These are phyloP conservation scores for Rhizopogon vinicolor DNA, from an alignment of 768 basidiomycete genomes.

Conservation along the genomic window DNA sequence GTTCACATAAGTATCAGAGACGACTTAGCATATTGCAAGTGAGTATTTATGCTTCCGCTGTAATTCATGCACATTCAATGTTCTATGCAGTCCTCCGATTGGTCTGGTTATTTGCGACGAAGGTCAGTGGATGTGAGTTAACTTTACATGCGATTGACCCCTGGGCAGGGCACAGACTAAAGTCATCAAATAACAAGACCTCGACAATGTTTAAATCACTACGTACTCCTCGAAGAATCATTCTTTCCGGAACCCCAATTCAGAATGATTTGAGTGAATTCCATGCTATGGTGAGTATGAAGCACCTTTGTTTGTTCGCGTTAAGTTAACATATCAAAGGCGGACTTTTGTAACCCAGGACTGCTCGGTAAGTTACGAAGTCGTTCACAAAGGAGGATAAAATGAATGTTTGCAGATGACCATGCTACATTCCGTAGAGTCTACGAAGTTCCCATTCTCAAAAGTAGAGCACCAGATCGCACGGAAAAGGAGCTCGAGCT, in stretches of 20 bases:
- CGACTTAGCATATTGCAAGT: conserved; percentile 64
- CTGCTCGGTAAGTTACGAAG: conserved; percentile 55
- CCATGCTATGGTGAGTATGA: conserved; percentile 82
- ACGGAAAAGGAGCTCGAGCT: conserved; percentile 66
- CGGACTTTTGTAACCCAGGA: conserved; percentile 93
- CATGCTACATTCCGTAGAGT: conserved; percentile 72
- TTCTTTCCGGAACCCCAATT: conserved; percentile 94
- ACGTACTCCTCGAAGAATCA: conserved; percentile 71
- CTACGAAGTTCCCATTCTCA: conserved; percentile 85
- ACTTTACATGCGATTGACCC: background rate
- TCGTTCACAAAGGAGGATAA: background rate
- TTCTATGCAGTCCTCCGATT: conserved; percentile 67
- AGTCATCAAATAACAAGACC: conserved; percentile 89
- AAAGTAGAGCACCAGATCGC: conserved; percentile 76
- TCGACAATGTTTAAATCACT: conserved; percentile 80
- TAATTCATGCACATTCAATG: background rate
- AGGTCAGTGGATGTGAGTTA: conserved; percentile 38
- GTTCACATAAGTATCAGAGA: conserved; percentile 29
- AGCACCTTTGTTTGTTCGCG: background rate
- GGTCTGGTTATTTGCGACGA: conserved; percentile 96
- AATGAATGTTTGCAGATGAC: conserved; percentile 46
- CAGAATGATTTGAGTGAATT: conserved; percentile 96
- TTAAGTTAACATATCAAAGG: conserved; percentile 37
- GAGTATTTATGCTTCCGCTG: conserved; percentile 16
- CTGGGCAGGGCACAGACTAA: conserved; percentile 79